Evolutionary conservation across 495 filamentous ascomycete genomes (phyloP).

Genomic region (Podospora sp.): DNA sequence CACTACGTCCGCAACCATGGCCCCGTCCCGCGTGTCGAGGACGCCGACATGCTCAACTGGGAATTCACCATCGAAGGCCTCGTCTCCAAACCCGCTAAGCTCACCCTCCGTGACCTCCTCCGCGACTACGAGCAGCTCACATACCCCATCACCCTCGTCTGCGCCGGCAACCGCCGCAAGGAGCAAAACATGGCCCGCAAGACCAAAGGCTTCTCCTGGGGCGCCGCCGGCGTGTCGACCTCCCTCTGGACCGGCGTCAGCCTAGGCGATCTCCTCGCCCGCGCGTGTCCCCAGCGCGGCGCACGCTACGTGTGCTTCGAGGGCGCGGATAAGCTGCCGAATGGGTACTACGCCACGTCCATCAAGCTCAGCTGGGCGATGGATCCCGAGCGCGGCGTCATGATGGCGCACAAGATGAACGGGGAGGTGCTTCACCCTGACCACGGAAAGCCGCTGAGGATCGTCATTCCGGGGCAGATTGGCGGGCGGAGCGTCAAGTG

Average conservation of each 20-base stretch:
- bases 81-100: slow-evolving; percentile 73
- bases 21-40: slow-evolving; percentile 74
- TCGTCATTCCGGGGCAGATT: slow-evolving; percentile 90
- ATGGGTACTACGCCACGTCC: slow-evolving; percentile 88
- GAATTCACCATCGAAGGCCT: slow-evolving; percentile 84
- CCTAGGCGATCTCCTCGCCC: slow-evolving; percentile 71
- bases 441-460: slow-evolving; percentile 82
- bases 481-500: slow-evolving; percentile 95
- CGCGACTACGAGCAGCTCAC: slow-evolving; percentile 81
- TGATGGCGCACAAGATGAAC: slow-evolving; percentile 94
- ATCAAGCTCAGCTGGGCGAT: slow-evolving; percentile 87
- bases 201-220: slow-evolving; percentile 96
- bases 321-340: slow-evolving; percentile 86
- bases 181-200: slow-evolving; percentile 93
- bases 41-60: slow-evolving; percentile 77
- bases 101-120: slow-evolving; percentile 76
- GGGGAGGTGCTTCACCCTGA: slow-evolving; percentile 82
- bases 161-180: slow-evolving; percentile 91
- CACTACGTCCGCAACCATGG: slow-evolving; percentile 98
- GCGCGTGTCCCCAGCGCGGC: slow-evolving; percentile 66
- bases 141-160: slow-evolving; percentile 86
- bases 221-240: slow-evolving; percentile 84
- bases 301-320: slow-evolving; percentile 93
- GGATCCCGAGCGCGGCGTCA: slow-evolving; percentile 81
- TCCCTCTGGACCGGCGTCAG: slow-evolving; percentile 86